These are phyloP conservation scores for Pichia sp. DNA, from an alignment of 1,139 yeast genomes.

Conservation along the genomic window DNA sequence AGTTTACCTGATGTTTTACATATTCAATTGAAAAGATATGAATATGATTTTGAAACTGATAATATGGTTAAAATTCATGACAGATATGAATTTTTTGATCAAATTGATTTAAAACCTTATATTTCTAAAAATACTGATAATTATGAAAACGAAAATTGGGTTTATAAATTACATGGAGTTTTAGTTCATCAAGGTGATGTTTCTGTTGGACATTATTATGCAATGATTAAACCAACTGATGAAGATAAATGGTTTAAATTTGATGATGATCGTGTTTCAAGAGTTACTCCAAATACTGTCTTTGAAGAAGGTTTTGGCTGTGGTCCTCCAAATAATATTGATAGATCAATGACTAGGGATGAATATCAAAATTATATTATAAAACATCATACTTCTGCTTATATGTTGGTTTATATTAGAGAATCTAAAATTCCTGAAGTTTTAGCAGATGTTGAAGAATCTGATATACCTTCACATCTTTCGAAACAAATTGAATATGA, in stretches of 20 bases:
- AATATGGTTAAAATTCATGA: conserved; percentile 89
- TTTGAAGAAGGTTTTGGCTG: conserved; percentile 93
- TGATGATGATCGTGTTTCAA: conserved; percentile 93
- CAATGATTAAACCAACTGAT: conserved; percentile 77
- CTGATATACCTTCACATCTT: conserved; percentile 64
- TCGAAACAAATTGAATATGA: conserved; percentile 61
- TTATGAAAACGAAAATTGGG: conserved; percentile 58
- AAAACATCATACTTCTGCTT: conserved; percentile 86
- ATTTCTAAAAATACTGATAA: conserved; percentile 57
- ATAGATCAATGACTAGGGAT: conserved; percentile 45
- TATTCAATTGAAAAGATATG: conserved; percentile 87
- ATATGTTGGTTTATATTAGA: conserved; percentile 90
- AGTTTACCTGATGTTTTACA: conserved; percentile 90
- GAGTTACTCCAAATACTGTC: conserved; percentile 76
- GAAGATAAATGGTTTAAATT: conserved; percentile 79
- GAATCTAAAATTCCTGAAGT: conserved; percentile 53
- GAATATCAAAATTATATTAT: conserved; percentile 61
- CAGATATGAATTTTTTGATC: conserved; percentile 82
- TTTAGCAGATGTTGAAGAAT: conserved; percentile 51
- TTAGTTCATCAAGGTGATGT: conserved; percentile 94
- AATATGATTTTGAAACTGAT: conserved; percentile 87
- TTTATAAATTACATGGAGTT: conserved; percentile 83
- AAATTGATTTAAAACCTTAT: conserved; percentile 73
- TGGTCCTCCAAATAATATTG: conserved; percentile 45
- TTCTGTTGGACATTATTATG: conserved; percentile 93